Percentiles rank a stretch among this genome's conserved stretches.
These are phyloP conservation scores for Collybia sordida DNA, from an alignment of 768 basidiomycete species.

Conservation along the genomic window DNA sequence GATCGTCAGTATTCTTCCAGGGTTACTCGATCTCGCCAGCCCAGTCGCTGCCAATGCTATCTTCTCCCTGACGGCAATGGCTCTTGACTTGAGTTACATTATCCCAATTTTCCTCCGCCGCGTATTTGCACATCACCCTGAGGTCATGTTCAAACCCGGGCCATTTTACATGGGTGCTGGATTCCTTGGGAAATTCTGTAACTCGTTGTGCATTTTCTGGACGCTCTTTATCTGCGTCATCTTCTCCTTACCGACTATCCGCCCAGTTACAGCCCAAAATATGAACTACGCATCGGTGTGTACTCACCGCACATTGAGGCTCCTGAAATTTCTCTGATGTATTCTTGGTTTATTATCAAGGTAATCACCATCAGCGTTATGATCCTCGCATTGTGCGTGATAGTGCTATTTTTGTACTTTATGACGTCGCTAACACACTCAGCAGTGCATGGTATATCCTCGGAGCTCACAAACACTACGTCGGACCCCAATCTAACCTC, in stretches of 20 bases:
- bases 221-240: constrained; percentile 68
- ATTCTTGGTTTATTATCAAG: constrained; percentile 17
- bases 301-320: constrained; percentile 5
- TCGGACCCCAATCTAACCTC: constrained; percentile 58
- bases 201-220: constrained; percentile 67
- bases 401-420: background rate
- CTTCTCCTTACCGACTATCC: constrained; percentile 68
- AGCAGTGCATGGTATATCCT: constrained; percentile 51
- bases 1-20: constrained; percentile 63
- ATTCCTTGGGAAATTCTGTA: constrained; percentile 57
- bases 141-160: constrained; percentile 82
- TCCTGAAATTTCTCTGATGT: background rate
- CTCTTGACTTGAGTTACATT: constrained; percentile 76
- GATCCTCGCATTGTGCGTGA: constrained; percentile 49
- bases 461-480: constrained; percentile 54
- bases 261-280: constrained; percentile 66
- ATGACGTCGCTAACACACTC: constrained; percentile 2
- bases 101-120: constrained; percentile 80
- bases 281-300: constrained; percentile 83
- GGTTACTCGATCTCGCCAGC: constrained; percentile 74
- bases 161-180: constrained; percentile 85
- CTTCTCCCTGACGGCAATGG: constrained; percentile 80
- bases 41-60: constrained; percentile 77
- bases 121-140: constrained; percentile 68
- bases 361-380: constrained; percentile 55